Evolutionary conservation across 2,329 filamentous ascomycete species (phyloP).

Genomic region (Tolypocladium paradoxum): DNA sequence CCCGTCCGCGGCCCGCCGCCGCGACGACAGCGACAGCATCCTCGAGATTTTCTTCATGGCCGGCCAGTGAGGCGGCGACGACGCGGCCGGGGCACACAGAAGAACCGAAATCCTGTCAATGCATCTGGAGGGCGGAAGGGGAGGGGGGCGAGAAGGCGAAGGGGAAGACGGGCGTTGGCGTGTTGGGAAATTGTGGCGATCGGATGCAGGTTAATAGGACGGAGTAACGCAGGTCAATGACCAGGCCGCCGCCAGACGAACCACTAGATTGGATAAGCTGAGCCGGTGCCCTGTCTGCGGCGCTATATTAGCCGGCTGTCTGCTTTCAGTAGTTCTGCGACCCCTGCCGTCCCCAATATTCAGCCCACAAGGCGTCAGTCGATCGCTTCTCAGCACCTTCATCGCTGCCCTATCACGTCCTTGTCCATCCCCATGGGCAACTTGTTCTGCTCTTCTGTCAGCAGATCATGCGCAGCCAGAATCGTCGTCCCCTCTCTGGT

Average conservation of each 20-base stretch:
- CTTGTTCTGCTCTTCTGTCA: not conserved
- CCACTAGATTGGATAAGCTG: not conserved
- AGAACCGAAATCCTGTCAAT: not conserved
- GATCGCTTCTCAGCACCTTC: not conserved
- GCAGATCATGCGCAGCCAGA: not conserved
- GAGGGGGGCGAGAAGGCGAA: not conserved
- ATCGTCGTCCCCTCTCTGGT: not conserved
- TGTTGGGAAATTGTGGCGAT: not conserved
- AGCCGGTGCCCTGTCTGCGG: not conserved
- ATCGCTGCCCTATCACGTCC: not conserved
- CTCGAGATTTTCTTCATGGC: conserved; percentile 26
- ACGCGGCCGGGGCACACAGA: not conserved
- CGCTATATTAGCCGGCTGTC: not conserved
- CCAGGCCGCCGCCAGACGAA: not conserved
- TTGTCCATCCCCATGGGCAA: too few species aligned
- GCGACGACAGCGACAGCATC: conserved; percentile 19
- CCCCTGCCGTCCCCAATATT: not conserved
- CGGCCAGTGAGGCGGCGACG: not conserved
- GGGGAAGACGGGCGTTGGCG: not conserved
- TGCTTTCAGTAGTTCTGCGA: not conserved
- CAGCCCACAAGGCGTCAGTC: not conserved
- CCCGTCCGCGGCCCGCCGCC: conserved; percentile 2
- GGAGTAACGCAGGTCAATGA: too few species aligned
- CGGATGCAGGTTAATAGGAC: not conserved
- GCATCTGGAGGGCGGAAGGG: not conserved